Conservation (phyloP, 1,284 basidiomycete species). For the Irpex sp. region DNA sequence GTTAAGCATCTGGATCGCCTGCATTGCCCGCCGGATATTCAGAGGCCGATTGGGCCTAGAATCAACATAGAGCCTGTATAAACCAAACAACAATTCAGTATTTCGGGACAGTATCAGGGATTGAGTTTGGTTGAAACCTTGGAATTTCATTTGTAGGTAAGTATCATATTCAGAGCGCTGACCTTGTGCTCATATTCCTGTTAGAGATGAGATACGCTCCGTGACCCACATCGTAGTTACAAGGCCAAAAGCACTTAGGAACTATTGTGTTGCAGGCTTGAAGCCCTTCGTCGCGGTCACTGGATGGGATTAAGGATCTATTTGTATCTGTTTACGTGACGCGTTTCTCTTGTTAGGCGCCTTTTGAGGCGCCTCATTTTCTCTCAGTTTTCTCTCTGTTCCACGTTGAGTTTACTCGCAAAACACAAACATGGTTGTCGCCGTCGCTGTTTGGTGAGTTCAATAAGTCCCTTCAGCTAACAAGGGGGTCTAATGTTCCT, state of each 20-base stretch:
- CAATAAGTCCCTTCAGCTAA: not conserved
- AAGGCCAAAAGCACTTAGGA: too few species aligned
- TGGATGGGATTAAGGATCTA: not conserved
- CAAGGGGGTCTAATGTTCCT: not conserved
- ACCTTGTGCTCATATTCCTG: too few species aligned
- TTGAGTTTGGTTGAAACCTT: too few species aligned
- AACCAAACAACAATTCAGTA: too few species aligned
- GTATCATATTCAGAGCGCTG: too few species aligned
- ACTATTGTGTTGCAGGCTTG: not conserved
- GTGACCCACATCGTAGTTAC: too few species aligned
- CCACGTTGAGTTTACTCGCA: constrained; percentile 8
- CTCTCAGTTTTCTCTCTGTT: constrained; percentile 4
- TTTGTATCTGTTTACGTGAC: constrained; percentile 10
- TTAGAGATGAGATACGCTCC: too few species aligned
- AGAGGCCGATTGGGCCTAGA: not conserved
- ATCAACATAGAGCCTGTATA: too few species aligned
- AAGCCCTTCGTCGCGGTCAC: not conserved
- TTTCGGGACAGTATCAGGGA: too few species aligned
- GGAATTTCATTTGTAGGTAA: too few species aligned
- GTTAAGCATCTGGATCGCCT: not conserved
- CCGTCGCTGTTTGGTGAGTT: constrained; percentile 22
- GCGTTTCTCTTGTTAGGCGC: constrained; percentile 14
- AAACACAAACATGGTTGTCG: constrained; percentile 20
- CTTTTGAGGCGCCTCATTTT: constrained; percentile 6
- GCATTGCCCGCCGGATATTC: not conserved